Base-by-base conservation (phyloP, 257 asterid genomes). In the Verbena officinalis region DNA sequence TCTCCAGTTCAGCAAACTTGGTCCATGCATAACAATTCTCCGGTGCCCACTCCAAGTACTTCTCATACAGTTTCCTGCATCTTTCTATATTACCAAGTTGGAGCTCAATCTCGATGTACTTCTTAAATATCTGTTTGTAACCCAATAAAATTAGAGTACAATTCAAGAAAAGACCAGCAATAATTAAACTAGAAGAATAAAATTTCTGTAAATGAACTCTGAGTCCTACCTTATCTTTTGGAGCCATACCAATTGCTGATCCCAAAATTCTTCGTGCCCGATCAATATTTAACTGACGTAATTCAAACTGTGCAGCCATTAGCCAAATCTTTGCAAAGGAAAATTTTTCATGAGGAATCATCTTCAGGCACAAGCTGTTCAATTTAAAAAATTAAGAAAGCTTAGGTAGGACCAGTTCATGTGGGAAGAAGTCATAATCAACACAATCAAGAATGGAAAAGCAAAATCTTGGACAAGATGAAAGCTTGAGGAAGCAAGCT, bases 11-110 rank as follows among this genome's bases (percentile, higher is more conserved):
- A 0, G 96, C 99, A 64, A 43, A 93, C 71, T 87, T 93, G 81
- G 83, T 84, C 99, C 99, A 93, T 0, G 97, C 99, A 68, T 93
- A 90, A 70, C 99, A 93, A 68, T 88, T 90, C 77, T 93, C 99
- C 10, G 95, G 96, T 34, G 96, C 77, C 97, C 95, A 86, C 72
- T 86, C 89, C 67, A 93, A 74, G 56, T 93, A 93, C 77, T 88
- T 87, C 68, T 87, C 92, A 71, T 90, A 93, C 3, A 90, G 82
- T 60, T 71, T 90, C 60, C 99, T 71, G 79, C 99, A 93, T 7
- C 97, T 84, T 67, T 93, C 97, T 46, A 84, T 83, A 72, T 90
- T 88, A 34, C 97, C 89, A 69, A 90, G 90, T 64, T 86, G 95
- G 72, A 93, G 83, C 84, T 90, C 99, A 67, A 93, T 81, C 84